Evolutionary conservation across 768 basidiomycete genomes (phyloP).

Genomic region (Auriscalpium vulgare): DNA sequence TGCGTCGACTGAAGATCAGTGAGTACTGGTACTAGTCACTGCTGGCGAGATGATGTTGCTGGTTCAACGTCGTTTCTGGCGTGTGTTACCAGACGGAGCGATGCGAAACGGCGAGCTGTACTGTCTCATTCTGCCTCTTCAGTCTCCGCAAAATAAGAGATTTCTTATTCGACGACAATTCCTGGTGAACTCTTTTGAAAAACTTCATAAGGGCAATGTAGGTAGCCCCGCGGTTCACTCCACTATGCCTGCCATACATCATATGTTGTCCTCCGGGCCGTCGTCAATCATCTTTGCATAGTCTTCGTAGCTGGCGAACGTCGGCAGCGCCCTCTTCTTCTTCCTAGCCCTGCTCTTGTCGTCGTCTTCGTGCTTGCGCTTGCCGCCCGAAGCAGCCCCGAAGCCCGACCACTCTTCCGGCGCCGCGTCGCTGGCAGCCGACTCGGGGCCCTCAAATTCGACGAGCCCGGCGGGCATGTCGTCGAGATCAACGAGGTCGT

Average conservation of each 20-base stretch:
- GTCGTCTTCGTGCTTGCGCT: slow-evolving; percentile 36
- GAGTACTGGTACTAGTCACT: too few relatives aligned
- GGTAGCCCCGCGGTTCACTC: too few relatives aligned
- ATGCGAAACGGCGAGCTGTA: too few relatives aligned
- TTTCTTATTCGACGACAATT: too few relatives aligned
- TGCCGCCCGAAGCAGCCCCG: slow-evolving; percentile 21
- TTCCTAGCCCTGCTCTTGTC: slow-evolving; percentile 44
- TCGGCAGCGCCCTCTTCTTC: slow-evolving; percentile 61
- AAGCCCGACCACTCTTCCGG: slow-evolving; percentile 54
- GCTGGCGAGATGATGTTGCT: too few relatives aligned
- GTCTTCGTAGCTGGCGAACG: slow-evolving; percentile 83
- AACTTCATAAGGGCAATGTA: too few relatives aligned
- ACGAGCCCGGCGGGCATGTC: slow-evolving; percentile 51
- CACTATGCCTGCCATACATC: background rate
- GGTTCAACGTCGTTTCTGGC: too few relatives aligned
- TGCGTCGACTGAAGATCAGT: too few relatives aligned
- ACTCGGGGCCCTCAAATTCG: slow-evolving; percentile 49
- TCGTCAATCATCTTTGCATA: slow-evolving; percentile 82
- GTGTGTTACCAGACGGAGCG: too few relatives aligned
- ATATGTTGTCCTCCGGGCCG: slow-evolving; percentile 60
- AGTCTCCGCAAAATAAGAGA: too few relatives aligned
- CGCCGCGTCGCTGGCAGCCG: slow-evolving; percentile 27
- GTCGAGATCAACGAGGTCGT: slow-evolving; percentile 56
- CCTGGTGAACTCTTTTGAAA: too few relatives aligned
- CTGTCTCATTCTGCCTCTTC: too few relatives aligned